Evolutionary conservation across 345 rosid genomes (phyloP), one percentile per base, ranked within the genome.

Genomic region (Dipteronia dyeriana): DNA sequence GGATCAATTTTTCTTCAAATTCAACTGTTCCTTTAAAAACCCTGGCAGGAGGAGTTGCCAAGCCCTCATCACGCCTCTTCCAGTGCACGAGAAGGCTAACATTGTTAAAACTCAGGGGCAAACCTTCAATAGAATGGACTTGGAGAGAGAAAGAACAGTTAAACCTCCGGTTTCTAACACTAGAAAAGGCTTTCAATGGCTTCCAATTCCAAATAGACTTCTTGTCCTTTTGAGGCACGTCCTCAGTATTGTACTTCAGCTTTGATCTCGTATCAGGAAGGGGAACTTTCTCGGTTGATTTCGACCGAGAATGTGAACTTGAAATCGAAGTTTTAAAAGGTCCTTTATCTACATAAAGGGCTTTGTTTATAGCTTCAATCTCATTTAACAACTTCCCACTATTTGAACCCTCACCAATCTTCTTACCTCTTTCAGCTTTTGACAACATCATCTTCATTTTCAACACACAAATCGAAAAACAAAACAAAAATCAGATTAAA

Each of bases 151-250:
- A 95, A 79, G 93, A 91, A 57, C 97, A 93, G 56, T 81, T 88
- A 73, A 95, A 93, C 72, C 93, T 84, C 14, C 92, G 88, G 79
- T 85, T 90, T 71, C 88, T 87, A 39, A 84, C 86, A 65, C 85
- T 80, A 38, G 98, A 87, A 66, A 95, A 82, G 38, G 97, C 98
- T 79, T 91, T 95, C 76, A 93, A 83, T 1, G 98, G 93, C 89
- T 82, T 86, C 95, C 99, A 93, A 76, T 91, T 93, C 98, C 98
- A 93, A 71, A 93, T 78, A 5, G 98, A 88, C 81, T 88, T 93
- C 85, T 93, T 95, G 63, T 93, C 96, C 85, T 91, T 90, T 57
- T 84, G 88, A 8, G 88, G 79, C 11, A 81, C 79, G 29, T 88
- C 87, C 59, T 87, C 87, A 11, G 53, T 73, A n/a, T 56, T 34